Evolutionary conservation across 176 grass and related monocot genomes (phyloP), one percentile per base, ranked within the genome.

Genomic region (Avena insularis): DNA sequence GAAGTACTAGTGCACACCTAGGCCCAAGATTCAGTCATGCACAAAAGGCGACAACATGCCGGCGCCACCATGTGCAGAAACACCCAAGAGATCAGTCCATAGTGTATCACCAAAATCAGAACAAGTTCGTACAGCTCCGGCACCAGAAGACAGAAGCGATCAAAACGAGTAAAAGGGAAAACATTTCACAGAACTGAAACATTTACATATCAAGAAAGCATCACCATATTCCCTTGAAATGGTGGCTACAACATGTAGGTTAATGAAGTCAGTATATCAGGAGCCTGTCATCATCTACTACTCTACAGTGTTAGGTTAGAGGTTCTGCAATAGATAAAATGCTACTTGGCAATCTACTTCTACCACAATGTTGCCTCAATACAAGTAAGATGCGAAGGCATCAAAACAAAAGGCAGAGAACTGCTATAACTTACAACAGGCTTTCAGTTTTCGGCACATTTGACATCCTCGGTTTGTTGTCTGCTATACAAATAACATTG

Each of bases 401-500:
- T 74, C 69, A 86, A 79, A 78, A 51, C 31, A 12, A 60, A 85
- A 31, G 54, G 69, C 9, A 81, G 20, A 82, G 11, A 77, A 23
- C 53, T 36, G 77, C 53, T 91, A 56, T 51, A 55, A 50, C 85
- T 88, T 85, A 88, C 61, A 88, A 64, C 71, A 88, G 80, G 43
- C 12, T 82, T 81, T 64, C 29, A 50, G 35, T 78, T 87, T 85
- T 63, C 12, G 19, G 80, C 31, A 53, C 63, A 47, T 21, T 20
- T 20, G 71, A 60, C 74, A 65, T 21, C 69, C 45, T 76, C 79
- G 13, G 50, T 68, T 33, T 67, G 50, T 77, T 75, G 40, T 62
- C 45, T 62, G 79, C 84, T 82, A 71, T 60, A 82, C 74, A 85
- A 79, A 85, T n/a, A 80, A 85, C 70, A 91, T 59, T 80, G 46